These are phyloP conservation scores for Paragyromitra xinjiangensis DNA, from an alignment of 495 filamentous ascomycete species.

Conservation along the genomic window DNA sequence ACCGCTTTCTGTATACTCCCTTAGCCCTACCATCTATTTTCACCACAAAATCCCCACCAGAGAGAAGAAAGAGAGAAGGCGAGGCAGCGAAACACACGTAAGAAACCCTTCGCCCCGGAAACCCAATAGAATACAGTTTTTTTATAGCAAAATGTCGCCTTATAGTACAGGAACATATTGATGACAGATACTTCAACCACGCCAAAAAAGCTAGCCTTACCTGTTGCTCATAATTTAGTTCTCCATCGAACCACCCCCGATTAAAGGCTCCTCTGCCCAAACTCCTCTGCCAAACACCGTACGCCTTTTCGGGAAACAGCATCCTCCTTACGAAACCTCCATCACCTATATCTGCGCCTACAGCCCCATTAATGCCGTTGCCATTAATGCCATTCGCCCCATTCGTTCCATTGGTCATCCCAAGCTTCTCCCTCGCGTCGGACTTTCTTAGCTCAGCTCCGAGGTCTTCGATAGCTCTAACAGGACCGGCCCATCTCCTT, in stretches of 20 bases:
- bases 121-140: constrained; percentile 49
- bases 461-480: constrained; percentile 56
- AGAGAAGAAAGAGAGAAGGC: constrained; percentile 21
- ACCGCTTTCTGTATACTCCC: constrained; percentile 60
- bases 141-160: constrained; percentile 52
- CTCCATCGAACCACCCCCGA: constrained; percentile 59
- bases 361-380: constrained; percentile 38
- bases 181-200: constrained; percentile 35
- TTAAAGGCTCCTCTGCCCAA: constrained; percentile 58
- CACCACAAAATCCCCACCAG: constrained; percentile 24
- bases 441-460: constrained; percentile 51
- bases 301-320: constrained; percentile 62
- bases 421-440: constrained; percentile 48
- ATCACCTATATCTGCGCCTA: constrained; percentile 22
- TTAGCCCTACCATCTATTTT: constrained; percentile 44
- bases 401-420: constrained; percentile 37
- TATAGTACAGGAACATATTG: constrained; percentile 49
- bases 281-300: constrained; percentile 60
- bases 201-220: constrained; percentile 54
- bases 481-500: constrained; percentile 49
- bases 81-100: constrained; percentile 35
- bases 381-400: constrained; percentile 44
- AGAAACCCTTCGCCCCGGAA: constrained; percentile 35
- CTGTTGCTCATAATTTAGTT: constrained; percentile 65
- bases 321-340: constrained; percentile 62